These are phyloP conservation scores for Serpula lacrymans DNA, from an alignment of 768 basidiomycete species.

Conservation along the genomic window DNA sequence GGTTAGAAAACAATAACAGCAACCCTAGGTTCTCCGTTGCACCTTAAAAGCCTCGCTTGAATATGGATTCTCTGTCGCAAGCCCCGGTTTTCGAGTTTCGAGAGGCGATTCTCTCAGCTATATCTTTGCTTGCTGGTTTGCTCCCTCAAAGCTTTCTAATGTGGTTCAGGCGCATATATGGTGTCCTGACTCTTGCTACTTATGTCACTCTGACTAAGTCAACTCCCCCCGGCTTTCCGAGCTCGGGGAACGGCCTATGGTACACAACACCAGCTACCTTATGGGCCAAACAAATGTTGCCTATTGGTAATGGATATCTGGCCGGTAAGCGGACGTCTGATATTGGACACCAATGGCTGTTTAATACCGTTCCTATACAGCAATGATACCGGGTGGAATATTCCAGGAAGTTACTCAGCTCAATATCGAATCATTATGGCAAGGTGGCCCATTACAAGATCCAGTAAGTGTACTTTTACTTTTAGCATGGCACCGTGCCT, in stretches of 20 bases:
- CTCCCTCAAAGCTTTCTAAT: slow-evolving; percentile 16
- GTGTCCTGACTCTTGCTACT: slow-evolving; percentile 15
- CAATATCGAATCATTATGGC: slow-evolving; percentile 77
- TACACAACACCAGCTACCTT: slow-evolving; percentile 48
- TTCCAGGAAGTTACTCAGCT: slow-evolving; percentile 58
- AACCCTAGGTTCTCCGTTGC: not conserved
- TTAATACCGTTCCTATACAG: slow-evolving; percentile 27
- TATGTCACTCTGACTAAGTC: slow-evolving; percentile 16
- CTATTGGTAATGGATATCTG: slow-evolving; percentile 72
- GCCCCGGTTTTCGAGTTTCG: slow-evolving; percentile 15
- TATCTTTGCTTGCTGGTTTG: slow-evolving; percentile 10
- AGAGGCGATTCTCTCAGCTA: slow-evolving; percentile 11
- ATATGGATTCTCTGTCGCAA: slow-evolving; percentile 19
- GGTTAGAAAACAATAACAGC: not conserved
- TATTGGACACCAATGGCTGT: not conserved
- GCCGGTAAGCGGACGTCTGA: slow-evolving; percentile 40
- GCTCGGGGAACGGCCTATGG: slow-evolving; percentile 76
- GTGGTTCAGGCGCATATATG: slow-evolving; percentile 17
- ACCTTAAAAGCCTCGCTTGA: not conserved
- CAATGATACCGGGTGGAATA: slow-evolving; percentile 64
- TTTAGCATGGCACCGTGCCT: too few species aligned
- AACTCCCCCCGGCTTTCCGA: slow-evolving; percentile 51
- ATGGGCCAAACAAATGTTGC: slow-evolving; percentile 63
- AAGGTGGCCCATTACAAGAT: slow-evolving; percentile 68
- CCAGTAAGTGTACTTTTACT: slow-evolving; percentile 38